Evolutionary conservation across 78 protist genomes (phyloP).

Genomic region (Protostelium mycophagum): DNA sequence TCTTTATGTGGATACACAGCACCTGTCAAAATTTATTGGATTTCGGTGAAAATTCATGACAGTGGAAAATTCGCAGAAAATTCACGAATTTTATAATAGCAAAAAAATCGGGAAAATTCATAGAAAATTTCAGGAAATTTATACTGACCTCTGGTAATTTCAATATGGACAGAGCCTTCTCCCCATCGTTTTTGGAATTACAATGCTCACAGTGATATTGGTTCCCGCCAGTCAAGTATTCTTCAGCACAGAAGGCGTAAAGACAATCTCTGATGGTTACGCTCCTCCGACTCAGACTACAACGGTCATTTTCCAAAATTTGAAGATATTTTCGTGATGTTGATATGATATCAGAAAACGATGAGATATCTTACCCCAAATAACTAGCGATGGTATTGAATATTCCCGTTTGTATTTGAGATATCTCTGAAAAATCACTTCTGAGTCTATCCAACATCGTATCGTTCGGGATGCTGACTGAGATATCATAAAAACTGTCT

Average conservation of each 20-base stretch:
- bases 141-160: slow-evolving; percentile 7
- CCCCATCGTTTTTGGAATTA: not conserved
- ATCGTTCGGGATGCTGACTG: not conserved
- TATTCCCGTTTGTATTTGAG: not conserved
- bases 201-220: slow-evolving; percentile 23
- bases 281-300: not conserved
- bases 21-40: not conserved
- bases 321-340: not conserved
- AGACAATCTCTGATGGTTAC: not conserved
- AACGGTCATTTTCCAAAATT: not conserved
- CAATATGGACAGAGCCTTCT: not conserved
- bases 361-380: not conserved
- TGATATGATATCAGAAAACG: not conserved
- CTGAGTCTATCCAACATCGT: not conserved
- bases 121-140: no score
- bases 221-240: not conserved
- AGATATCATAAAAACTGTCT: slow-evolving; percentile 2
- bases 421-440: not conserved
- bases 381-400: not conserved
- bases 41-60: not conserved
- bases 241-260: not conserved
- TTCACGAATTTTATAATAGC: no score
- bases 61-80: no score
- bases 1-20: slow-evolving; percentile 58
- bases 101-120: no score